A percentile compares a stretch with the other conserved stretches of the same genome.
These are phyloP conservation scores for Pinus albicaulis DNA, from an alignment of 75 land plant genomes.

Conservation along the genomic window DNA sequence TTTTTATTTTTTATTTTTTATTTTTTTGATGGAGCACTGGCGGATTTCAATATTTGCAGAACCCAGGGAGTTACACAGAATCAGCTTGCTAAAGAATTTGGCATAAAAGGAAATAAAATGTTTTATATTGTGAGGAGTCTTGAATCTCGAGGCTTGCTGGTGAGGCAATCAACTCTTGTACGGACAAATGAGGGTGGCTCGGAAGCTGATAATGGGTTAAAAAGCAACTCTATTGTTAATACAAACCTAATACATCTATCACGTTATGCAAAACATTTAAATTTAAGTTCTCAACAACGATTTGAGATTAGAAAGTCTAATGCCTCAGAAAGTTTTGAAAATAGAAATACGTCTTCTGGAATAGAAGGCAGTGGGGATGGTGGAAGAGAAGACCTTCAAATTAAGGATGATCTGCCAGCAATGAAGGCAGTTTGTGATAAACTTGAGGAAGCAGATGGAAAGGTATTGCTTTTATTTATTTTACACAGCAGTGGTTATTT, in stretches of 20 bases:
- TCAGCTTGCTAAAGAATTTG: constrained; percentile 81
- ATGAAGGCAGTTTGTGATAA: constrained; percentile 84
- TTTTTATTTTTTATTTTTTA: background rate
- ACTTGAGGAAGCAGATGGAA: constrained; percentile 77
- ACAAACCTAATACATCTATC: constrained; percentile 80
- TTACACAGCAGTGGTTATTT: background rate
- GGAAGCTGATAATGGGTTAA: constrained; percentile 23
- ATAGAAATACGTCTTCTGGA: constrained; percentile 8
- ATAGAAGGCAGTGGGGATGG: constrained; percentile 17
- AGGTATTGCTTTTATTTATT: constrained; percentile 34
- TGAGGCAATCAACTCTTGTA: constrained; percentile 67
- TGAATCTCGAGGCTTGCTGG: constrained; percentile 73
- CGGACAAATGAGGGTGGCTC: constrained; percentile 34
- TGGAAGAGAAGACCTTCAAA: constrained; percentile 40
- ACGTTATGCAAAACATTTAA: constrained; percentile 82
- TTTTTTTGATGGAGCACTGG: background rate
- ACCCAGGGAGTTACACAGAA: constrained; percentile 88
- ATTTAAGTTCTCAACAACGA: constrained; percentile 67
- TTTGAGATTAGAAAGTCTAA: constrained; percentile 68
- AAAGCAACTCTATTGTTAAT: constrained; percentile 35
- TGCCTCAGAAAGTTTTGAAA: constrained; percentile 11
- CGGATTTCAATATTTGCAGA: constrained; percentile 33
- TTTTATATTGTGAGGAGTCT: constrained; percentile 76
- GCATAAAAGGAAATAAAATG: constrained; percentile 72
- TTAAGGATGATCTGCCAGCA: constrained; percentile 86